Evolutionary conservation across 2,329 filamentous ascomycete species (phyloP).

Genomic region (Blumeria hordei): DNA sequence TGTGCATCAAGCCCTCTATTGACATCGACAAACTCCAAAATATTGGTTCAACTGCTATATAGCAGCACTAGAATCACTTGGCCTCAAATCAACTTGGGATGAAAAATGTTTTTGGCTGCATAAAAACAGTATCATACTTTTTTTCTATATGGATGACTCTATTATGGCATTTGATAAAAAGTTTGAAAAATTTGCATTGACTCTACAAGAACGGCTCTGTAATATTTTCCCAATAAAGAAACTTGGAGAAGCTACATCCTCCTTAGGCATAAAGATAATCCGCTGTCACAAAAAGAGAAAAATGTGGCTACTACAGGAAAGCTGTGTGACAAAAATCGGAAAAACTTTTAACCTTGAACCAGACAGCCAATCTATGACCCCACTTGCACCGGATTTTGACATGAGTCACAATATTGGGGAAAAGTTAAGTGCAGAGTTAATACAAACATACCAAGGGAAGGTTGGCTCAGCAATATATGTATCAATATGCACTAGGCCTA

Average conservation of each 20-base stretch:
- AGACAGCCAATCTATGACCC: not conserved
- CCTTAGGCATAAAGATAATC: not conserved
- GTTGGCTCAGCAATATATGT: not conserved
- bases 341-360: not conserved
- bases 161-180: not conserved
- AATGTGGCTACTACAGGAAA: not conserved
- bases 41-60: not conserved
- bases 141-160: not conserved
- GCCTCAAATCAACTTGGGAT: not conserved
- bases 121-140: not conserved
- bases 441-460: not conserved
- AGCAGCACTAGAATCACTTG: not conserved
- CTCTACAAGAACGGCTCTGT: not conserved
- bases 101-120: not conserved
- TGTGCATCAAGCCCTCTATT: not conserved
- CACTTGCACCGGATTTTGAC: not conserved
- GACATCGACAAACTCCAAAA: not conserved
- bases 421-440: not conserved
- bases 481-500: not conserved
- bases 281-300: not conserved
- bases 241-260: not conserved
- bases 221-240: not conserved
- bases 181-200: not conserved
- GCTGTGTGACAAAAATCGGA: not conserved
- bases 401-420: not conserved